Evolutionary conservation across 148 eudicot species (phyloP), one percentile per base, ranked within the genome.

Genomic region (Fagopyrum tataricum): DNA sequence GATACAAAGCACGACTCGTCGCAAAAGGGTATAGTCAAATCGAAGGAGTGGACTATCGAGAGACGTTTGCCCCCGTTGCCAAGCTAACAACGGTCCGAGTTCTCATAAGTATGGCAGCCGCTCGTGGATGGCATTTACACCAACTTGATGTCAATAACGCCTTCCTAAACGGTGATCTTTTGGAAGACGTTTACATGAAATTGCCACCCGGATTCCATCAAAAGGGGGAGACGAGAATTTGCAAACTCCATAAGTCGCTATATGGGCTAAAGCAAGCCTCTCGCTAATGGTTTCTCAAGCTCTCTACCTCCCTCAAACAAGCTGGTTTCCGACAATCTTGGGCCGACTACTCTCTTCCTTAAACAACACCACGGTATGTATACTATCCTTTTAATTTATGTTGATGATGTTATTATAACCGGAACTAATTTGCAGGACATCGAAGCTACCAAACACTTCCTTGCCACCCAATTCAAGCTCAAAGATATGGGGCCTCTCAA

Each of bases 51-150:
- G 62, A 75, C 14, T 68, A 75, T 23, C 37, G 46, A 15, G 56
- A 76, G 61, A 51, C 72, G 3, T 75, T 75, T 75, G 46, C 77
- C 5, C 62, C 46, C 0, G 72, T 75, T 15, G 46, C 77, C 2
- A 75, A 75, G 44, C 68, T 75, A 40, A 68, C 41, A 6, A 75
- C 20, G 0, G 46, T 75, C 6, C 73, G 21, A 8, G 7, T 18
- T n/a, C 6, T 75, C 7, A 6, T 75, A 5, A 17, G 40, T 0
- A 52, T 48, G 44, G 73, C 67, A 31, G 39, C 51, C 6, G 68
- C 73, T 1, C 23, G 26, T 3, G 7, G 39, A 1, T 75, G 78
- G 72, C 44, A 43, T 7, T 23, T 68, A 6, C 21, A 75, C 10
- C 20, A 13, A 37, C 71, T 48, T 3, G 53, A 48, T 17, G 53